Percentiles rank a stretch among this genome's conserved stretches.
phyloP scores from a whole-genome alignment of 176 grass and related monocot species.

The Melocanna baccifera region DNA sequence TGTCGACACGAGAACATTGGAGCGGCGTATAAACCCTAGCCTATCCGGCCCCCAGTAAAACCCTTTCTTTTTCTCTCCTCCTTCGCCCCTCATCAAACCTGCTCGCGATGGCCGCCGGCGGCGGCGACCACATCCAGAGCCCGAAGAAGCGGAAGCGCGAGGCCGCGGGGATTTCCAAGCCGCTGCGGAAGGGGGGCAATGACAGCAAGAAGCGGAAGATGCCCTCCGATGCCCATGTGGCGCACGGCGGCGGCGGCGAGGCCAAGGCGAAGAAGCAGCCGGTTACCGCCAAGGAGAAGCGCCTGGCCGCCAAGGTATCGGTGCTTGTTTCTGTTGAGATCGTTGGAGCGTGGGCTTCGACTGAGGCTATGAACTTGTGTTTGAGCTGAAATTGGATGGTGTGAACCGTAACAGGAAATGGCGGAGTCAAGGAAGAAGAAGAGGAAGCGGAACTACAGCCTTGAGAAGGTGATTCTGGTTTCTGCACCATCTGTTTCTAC shows the following conservation, averaged over 20 bases:
- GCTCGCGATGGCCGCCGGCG: constrained; percentile 28
- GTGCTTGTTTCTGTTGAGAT: background rate
- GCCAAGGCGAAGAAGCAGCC: constrained; percentile 18
- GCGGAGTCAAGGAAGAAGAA: constrained; percentile 76
- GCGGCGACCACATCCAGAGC: background rate
- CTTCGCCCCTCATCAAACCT: background rate
- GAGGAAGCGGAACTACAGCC: constrained; percentile 63
- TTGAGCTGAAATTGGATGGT: constrained; percentile 2
- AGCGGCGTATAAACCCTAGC: constrained; percentile 29
- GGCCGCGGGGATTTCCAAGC: constrained; percentile 1
- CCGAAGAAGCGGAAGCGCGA: constrained; percentile 59
- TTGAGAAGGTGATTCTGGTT: constrained; percentile 53
- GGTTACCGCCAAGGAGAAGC: constrained; percentile 49
- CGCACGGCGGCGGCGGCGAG: background rate
- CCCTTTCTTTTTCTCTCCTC: background rate
- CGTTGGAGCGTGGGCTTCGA: background rate
- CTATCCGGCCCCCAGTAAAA: background rate
- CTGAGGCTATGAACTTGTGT: background rate
- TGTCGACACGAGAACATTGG: rapidly evolving
- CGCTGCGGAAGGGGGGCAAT: background rate
- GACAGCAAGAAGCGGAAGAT: constrained; percentile 31
- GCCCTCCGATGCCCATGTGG: background rate
- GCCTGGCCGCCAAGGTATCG: constrained; percentile 59
- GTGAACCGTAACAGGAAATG: constrained; percentile 41
- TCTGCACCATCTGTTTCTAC: background rate